Percentiles rank a stretch among this genome's conserved stretches.
Conservation (phyloP, 805 yeast genomes). For the Candida sonorensis region DNA sequence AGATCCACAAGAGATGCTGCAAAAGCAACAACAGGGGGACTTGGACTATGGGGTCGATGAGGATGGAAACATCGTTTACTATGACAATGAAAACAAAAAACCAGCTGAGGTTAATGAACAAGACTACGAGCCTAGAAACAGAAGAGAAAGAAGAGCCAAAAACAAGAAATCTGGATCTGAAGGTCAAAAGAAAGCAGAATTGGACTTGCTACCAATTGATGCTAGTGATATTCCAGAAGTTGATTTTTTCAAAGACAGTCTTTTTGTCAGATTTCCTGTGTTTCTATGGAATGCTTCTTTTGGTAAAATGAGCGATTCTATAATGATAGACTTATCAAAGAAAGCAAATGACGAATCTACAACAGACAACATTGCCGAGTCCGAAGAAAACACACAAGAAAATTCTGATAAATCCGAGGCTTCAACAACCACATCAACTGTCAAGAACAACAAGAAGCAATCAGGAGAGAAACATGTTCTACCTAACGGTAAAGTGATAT, state of each 20-base stretch:
- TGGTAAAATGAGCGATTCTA: conserved; percentile 25
- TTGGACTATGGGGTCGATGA: conserved; percentile 18
- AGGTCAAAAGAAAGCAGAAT: conserved; percentile 13
- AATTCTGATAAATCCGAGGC: conserved; percentile 1
- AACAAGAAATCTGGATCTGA: conserved; percentile 1
- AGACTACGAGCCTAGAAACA: conserved; percentile 6
- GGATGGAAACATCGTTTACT: conserved; percentile 10
- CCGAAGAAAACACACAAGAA: neutral
- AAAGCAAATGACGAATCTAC: neutral
- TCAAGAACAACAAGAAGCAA: conserved; percentile 25
- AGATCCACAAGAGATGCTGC: too few species aligned
- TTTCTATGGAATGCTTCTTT: conserved; percentile 37
- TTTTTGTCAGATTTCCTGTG: conserved; percentile 36
- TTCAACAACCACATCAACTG: too few species aligned
- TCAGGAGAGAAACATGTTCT: conserved; percentile 39
- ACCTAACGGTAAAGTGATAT: conserved; percentile 56
- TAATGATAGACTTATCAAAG: neutral
- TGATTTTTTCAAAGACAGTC: conserved; percentile 37
- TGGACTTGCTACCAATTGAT: conserved; percentile 33
- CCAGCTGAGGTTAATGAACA: conserved; percentile 1
- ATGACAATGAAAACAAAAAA: conserved; percentile 5
- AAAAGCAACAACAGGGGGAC: conserved; percentile 16
- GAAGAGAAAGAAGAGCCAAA: conserved; percentile 12
- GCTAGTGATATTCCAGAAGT: conserved; percentile 44
- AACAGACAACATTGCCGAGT: conserved; percentile 1